Evolutionary conservation across 257 asterid genomes (phyloP).

Genomic region (Paulownia fortunei): DNA sequence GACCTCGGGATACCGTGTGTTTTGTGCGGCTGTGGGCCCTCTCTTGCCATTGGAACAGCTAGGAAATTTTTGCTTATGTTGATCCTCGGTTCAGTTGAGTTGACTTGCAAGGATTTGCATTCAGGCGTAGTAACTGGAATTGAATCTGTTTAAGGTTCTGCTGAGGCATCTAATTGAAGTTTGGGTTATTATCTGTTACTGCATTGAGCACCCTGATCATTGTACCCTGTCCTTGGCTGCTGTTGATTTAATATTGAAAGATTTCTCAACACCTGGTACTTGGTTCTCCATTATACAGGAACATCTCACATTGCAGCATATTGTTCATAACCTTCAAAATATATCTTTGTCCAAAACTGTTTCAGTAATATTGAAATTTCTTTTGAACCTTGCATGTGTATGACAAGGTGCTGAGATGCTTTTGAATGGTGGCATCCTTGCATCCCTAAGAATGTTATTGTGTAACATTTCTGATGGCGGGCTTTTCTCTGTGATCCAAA

Average conservation of each 20-base stretch:
- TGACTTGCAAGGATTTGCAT: slow-evolving; percentile 37
- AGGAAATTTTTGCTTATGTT: slow-evolving; percentile 60
- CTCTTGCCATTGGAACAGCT: slow-evolving; percentile 47
- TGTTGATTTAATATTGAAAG: slow-evolving; percentile 63
- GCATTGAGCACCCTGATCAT: slow-evolving; percentile 56
- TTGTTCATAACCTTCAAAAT: slow-evolving; percentile 74
- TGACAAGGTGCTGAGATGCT: slow-evolving; percentile 86
- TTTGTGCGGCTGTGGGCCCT: slow-evolving; percentile 52
- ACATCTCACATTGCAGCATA: slow-evolving; percentile 64
- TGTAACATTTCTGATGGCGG: slow-evolving; percentile 52
- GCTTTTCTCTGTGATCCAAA: slow-evolving; percentile 48
- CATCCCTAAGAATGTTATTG: slow-evolving; percentile 58
- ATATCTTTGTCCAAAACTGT: slow-evolving; percentile 35
- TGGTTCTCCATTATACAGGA: slow-evolving; percentile 80
- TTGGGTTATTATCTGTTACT: slow-evolving; percentile 72
- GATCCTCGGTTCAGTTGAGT: slow-evolving; percentile 59
- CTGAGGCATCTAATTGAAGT: slow-evolving; percentile 60
- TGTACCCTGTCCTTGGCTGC: slow-evolving; percentile 66
- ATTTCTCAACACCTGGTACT: slow-evolving; percentile 62
- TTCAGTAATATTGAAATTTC: slow-evolving; percentile 63
- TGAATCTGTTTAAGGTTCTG: slow-evolving; percentile 45
- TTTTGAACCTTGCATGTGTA: slow-evolving; percentile 73
- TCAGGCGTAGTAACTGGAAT: slow-evolving; percentile 28
- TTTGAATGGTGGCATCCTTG: slow-evolving; percentile 69
- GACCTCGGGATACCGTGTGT: slow-evolving; percentile 73